phyloP scores from a whole-genome alignment of 148 eudicot species.

The Cornus suecica region DNA sequence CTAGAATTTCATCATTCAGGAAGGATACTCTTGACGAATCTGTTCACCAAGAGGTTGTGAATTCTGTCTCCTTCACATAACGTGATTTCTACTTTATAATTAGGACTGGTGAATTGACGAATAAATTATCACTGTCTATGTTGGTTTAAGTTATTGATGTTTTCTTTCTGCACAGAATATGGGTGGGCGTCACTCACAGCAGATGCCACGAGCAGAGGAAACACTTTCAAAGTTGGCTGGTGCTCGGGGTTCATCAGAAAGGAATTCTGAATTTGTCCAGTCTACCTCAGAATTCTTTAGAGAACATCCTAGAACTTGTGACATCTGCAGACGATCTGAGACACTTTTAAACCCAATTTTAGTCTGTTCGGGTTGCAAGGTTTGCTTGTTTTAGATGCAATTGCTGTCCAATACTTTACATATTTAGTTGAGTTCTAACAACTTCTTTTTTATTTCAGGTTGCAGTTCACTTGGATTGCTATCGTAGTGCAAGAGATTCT shows the following conservation, averaged over 20 bases:
- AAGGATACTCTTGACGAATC: constrained; percentile 74
- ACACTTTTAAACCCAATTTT: constrained; percentile 70
- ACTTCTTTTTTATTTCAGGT: constrained; percentile 46
- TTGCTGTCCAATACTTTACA: background rate
- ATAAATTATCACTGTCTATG: background rate
- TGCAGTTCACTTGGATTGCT: constrained; percentile 87
- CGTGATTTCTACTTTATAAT: background rate
- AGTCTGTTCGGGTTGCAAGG: constrained; percentile 94
- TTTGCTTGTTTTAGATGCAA: constrained; percentile 17
- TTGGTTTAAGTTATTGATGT: background rate
- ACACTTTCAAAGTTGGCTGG: constrained; percentile 48
- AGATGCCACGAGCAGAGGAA: constrained; percentile 55
- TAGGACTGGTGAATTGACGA: background rate
- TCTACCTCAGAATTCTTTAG: constrained; percentile 40
- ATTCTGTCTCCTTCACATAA: background rate
- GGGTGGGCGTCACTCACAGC: constrained; percentile 37
- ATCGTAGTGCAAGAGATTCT: constrained; percentile 72
- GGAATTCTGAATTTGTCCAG: constrained; percentile 44
- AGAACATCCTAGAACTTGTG: constrained; percentile 65
- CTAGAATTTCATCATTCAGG: constrained; percentile 78
- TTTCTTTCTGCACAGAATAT: constrained; percentile 37
- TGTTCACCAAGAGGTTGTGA: constrained; percentile 55
- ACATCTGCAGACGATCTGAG: constrained; percentile 78
- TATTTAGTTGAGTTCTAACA: constrained; percentile 8
- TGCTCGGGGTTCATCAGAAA: constrained; percentile 46